Evolutionary conservation across 2,329 filamentous ascomycete species (phyloP).

Genomic region (Rutstroemia sydowiana): DNA sequence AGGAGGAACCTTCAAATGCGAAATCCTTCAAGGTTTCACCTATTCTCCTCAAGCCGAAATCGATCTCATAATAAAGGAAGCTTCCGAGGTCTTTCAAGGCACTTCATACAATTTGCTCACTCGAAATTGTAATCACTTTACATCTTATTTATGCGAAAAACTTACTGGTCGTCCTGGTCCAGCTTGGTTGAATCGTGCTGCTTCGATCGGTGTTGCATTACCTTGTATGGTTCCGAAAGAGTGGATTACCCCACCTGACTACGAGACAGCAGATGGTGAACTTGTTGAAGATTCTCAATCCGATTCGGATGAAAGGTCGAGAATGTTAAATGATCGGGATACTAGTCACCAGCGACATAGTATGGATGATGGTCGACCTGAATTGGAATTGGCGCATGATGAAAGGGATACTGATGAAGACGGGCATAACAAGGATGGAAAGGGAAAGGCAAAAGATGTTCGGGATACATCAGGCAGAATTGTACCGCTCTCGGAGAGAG

Average conservation of each 20-base stretch:
- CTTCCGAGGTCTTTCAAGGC: conserved; percentile 66
- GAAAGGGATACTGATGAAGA: conserved; percentile 42
- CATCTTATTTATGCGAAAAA: conserved; percentile 64
- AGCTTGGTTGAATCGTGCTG: conserved; percentile 73
- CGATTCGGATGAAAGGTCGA: conserved; percentile 44
- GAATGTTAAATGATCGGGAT: conserved; percentile 43
- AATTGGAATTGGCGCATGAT: conserved; percentile 20
- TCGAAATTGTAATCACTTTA: conserved; percentile 87
- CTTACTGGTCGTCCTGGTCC: conserved; percentile 66
- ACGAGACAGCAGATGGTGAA: conserved; percentile 64
- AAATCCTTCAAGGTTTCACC: conserved; percentile 74
- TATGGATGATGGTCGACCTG: conserved; percentile 18
- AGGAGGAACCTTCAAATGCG: conserved; percentile 67
- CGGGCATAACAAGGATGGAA: conserved; percentile 30
- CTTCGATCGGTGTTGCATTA: conserved; percentile 72
- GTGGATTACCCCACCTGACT: conserved; percentile 75
- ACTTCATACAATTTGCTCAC: conserved; percentile 74
- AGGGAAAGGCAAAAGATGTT: conserved; percentile 31
- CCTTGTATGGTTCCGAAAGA: conserved; percentile 77
- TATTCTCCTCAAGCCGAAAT: conserved; percentile 63
- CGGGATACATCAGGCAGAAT: conserved; percentile 44
- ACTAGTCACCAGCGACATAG: conserved; percentile 25
- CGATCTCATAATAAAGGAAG: conserved; percentile 58
- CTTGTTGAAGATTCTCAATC: conserved; percentile 47
- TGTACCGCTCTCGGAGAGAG: conserved; percentile 46